Percentiles rank a stretch among this genome's conserved stretches.
These are phyloP conservation scores for Taphrina pruni DNA, from an alignment of 1,139 yeast species.

Conservation along the genomic window DNA sequence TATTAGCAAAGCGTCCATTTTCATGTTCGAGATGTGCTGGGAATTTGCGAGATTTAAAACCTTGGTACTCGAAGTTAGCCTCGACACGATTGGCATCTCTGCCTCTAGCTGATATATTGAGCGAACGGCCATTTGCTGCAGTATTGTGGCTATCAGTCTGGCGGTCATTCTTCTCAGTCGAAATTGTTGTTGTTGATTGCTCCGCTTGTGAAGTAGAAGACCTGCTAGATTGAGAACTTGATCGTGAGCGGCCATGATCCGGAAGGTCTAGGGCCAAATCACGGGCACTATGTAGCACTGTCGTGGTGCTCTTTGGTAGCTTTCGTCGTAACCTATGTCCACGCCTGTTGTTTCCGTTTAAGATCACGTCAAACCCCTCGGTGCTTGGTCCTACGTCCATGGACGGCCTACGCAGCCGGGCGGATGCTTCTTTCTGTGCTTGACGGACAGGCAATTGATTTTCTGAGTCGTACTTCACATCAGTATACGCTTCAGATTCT, in stretches of 20 bases:
- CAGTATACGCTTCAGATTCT: neutral
- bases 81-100: neutral
- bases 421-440: too few relatives aligned
- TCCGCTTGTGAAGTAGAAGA: neutral
- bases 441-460: neutral
- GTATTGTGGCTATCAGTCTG: neutral
- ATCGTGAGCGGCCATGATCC: neutral
- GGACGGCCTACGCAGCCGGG: too few relatives aligned
- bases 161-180: neutral
- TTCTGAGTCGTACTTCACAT: neutral
- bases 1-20: conserved; percentile 11
- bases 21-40: conserved; percentile 23
- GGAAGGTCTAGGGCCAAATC: too few relatives aligned
- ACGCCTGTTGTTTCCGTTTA: too few relatives aligned
- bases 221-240: neutral
- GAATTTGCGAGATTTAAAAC: neutral
- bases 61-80: neutral
- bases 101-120: neutral
- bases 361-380: too few relatives aligned
- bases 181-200: neutral
- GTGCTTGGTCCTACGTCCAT: too few relatives aligned
- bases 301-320: too few relatives aligned
- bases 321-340: too few relatives aligned
- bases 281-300: too few relatives aligned
- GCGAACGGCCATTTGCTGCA: neutral